Percentiles rank a stretch among this genome's conserved stretches.
Evolutionary conservation across 2,329 filamentous ascomycete genomes (phyloP).

Genomic region (Aspergillus clavatus): DNA sequence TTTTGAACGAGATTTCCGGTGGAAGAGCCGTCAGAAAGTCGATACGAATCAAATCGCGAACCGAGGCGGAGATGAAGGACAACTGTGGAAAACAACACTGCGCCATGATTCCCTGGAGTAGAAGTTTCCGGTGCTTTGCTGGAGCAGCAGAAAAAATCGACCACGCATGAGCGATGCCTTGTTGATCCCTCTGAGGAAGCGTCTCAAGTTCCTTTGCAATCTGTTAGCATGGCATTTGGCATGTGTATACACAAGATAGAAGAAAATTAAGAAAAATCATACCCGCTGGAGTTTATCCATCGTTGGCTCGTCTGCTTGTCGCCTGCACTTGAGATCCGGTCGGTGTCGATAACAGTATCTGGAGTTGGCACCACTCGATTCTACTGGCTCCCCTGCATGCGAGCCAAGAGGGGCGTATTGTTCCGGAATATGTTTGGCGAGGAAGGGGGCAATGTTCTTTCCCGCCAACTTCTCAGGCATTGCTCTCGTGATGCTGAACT

Average conservation of each 20-base stretch:
- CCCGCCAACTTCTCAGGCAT: constrained; percentile 59
- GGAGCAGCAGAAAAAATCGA: constrained; percentile 95
- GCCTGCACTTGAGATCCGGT: constrained; percentile 87
- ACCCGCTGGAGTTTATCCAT: constrained; percentile 93
- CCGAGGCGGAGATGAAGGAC: constrained; percentile 83
- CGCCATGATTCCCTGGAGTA: constrained; percentile 92
- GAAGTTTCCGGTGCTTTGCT: constrained; percentile 86
- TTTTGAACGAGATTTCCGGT: constrained; percentile 85
- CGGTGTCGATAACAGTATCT: constrained; percentile 94
- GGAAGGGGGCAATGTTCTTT: constrained; percentile 79
- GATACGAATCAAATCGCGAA: constrained; percentile 93
- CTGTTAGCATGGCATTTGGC: constrained; percentile 2
- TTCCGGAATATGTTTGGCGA: constrained; percentile 83
- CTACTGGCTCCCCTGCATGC: constrained; percentile 17
- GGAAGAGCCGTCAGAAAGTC: constrained; percentile 90
- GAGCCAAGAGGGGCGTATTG: constrained; percentile 74
- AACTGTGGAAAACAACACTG: constrained; percentile 98
- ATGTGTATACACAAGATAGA: background rate
- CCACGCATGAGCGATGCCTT: constrained; percentile 96
- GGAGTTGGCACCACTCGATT: constrained; percentile 60
- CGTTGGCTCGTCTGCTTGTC: constrained; percentile 87
- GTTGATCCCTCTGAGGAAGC: constrained; percentile 78
- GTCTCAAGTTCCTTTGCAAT: constrained; percentile 68
- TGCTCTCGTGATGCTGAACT: constrained; percentile 36
- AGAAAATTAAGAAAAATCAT: constrained; percentile 34